Percentiles rank a stretch among this genome's conserved stretches.
Conservation (phyloP, 108 stramenopile species). For the Pseudonitzschia multiseries region DNA sequence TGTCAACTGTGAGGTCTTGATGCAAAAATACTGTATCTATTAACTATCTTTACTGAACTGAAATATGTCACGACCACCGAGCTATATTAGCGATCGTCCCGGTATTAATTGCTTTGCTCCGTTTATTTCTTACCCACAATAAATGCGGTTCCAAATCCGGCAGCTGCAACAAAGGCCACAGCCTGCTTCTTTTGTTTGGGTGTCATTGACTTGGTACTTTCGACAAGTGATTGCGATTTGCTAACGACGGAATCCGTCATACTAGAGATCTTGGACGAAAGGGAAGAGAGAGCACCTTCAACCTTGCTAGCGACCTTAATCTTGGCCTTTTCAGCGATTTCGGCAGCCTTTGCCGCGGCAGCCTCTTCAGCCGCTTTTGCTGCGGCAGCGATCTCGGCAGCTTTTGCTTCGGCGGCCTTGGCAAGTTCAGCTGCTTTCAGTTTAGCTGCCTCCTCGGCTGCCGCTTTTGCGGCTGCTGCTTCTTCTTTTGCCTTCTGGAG, state of each 20-base stretch:
- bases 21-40: no score
- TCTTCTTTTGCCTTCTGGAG: background rate
- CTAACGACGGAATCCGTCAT: conserved; percentile 21
- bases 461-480: background rate
- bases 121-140: conserved; percentile 1
- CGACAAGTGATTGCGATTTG: conserved; percentile 25
- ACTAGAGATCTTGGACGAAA: conserved; percentile 26
- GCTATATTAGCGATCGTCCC: background rate
- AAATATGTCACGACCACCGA: background rate
- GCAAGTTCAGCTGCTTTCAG: conserved; percentile 8
- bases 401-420: conserved; percentile 5
- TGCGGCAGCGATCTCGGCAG: background rate
- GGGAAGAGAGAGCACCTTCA: conserved; percentile 13
- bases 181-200: conserved; percentile 31
- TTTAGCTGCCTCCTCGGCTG: conserved; percentile 8
- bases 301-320: conserved; percentile 17
- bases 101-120: background rate
- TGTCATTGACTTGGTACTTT: conserved; percentile 26
- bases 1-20: no score
- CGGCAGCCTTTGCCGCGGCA: background rate
- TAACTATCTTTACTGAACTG: background rate
- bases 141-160: conserved; percentile 24
- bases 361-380: background rate
- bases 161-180: conserved; percentile 21
- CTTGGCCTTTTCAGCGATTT: background rate